These are phyloP conservation scores for Colletotrichum sp. DNA, from an alignment of 2,329 filamentous ascomycete species.

Conservation along the genomic window DNA sequence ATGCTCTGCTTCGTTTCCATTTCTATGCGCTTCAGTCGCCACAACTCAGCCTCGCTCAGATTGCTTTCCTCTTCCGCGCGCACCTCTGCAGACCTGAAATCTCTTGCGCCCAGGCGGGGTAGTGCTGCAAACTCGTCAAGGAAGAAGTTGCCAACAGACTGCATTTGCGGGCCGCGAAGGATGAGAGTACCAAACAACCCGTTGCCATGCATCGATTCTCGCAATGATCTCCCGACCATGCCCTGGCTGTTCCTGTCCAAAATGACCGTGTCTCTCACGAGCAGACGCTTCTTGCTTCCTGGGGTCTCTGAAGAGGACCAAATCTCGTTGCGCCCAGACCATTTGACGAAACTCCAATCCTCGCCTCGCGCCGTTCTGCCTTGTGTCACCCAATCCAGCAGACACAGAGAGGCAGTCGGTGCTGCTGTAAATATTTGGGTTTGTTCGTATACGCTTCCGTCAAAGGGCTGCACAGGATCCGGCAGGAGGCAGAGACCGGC, in stretches of 20 bases:
- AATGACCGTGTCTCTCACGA: constrained; percentile 86
- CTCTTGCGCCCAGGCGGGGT: constrained; percentile 81
- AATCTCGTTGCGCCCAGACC: constrained; percentile 89
- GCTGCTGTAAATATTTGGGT: constrained; percentile 75
- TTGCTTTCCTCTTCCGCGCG: constrained; percentile 41
- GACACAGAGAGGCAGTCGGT: constrained; percentile 68
- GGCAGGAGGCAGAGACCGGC: constrained; percentile 74
- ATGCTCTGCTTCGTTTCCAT: constrained; percentile 66
- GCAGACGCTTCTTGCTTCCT: constrained; percentile 57
- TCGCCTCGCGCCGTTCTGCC: constrained; percentile 86
- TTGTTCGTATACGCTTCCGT: constrained; percentile 83
- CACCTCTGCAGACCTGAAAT: constrained; percentile 67
- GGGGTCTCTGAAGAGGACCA: constrained; percentile 52
- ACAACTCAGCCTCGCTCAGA: constrained; percentile 49
- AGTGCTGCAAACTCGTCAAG: constrained; percentile 77
- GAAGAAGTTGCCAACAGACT: constrained; percentile 73
- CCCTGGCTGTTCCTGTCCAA: constrained; percentile 60
- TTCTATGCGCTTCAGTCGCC: constrained; percentile 59
- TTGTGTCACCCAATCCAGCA: constrained; percentile 94
- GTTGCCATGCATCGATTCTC: constrained; percentile 73
- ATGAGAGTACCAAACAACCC: constrained; percentile 86
- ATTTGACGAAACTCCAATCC: constrained; percentile 82
- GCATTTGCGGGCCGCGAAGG: constrained; percentile 74
- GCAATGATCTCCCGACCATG: constrained; percentile 44
- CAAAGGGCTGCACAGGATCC: constrained; percentile 93